Conservation (phyloP, 2,329 filamentous ascomycete genomes). For the Fusarium chlamydosporum region DNA sequence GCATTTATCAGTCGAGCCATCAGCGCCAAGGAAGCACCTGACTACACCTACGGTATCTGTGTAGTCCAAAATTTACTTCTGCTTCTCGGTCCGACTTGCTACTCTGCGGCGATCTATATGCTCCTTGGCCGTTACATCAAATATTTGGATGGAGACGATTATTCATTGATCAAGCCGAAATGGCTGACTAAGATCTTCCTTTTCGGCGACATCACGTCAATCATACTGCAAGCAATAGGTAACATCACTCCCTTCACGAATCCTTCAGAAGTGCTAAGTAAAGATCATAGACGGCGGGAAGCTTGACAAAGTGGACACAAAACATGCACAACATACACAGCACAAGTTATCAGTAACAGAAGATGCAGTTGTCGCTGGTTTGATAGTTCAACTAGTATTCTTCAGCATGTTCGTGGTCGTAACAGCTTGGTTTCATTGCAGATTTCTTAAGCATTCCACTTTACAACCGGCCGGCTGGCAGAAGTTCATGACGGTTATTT, state of each 20-base stretch:
- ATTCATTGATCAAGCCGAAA: background rate
- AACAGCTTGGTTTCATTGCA: background rate
- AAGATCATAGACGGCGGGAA: background rate
- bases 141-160: background rate
- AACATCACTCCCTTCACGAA: background rate
- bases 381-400: constrained; percentile 9
- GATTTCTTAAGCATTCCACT: background rate
- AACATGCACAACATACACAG: background rate
- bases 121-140: constrained; percentile 4
- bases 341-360: background rate
- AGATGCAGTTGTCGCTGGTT: background rate
- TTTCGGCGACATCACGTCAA: constrained; percentile 7
- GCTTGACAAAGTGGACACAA: background rate
- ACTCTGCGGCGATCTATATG: constrained; percentile 16
- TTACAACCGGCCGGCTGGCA: background rate
- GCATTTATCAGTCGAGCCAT: background rate
- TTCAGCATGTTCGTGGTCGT: constrained; percentile 9
- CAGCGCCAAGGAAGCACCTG: background rate
- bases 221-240: constrained; percentile 5
- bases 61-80: constrained; percentile 1
- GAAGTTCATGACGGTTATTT: constrained; percentile 5
- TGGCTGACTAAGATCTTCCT: constrained; percentile 15
- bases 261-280: background rate
- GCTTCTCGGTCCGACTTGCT: constrained; percentile 16
- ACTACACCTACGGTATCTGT: constrained; percentile 2